Evolutionary conservation across 345 rosid species (phyloP).

Genomic region (Camelina laxa): DNA sequence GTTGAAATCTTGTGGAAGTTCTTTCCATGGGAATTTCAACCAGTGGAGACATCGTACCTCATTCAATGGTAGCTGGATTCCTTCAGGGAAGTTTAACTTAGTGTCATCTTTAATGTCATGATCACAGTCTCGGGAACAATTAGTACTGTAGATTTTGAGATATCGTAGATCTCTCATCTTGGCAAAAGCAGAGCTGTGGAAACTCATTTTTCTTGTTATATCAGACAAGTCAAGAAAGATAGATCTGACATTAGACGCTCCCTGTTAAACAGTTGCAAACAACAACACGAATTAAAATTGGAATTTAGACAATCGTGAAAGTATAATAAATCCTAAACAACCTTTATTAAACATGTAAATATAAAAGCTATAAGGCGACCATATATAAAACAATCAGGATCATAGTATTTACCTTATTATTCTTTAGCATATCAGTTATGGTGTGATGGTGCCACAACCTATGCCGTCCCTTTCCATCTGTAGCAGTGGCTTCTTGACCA

Average conservation of each 20-base stretch:
- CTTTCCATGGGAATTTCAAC: too few relatives aligned
- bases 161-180: constrained; percentile 34
- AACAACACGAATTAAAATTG: neutral
- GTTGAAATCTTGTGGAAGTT: constrained; percentile 36
- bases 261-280: constrained; percentile 27
- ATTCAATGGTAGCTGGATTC: too few relatives aligned
- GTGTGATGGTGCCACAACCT: too few relatives aligned
- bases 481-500: too few relatives aligned
- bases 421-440: too few relatives aligned
- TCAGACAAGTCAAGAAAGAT: constrained; percentile 35
- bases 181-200: constrained; percentile 26
- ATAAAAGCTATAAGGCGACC: too few relatives aligned
- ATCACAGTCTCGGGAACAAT: constrained; percentile 31
- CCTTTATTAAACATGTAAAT: too few relatives aligned
- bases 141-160: constrained; percentile 37
- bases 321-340: neutral
- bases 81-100: too few relatives aligned
- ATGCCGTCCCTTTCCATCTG: too few relatives aligned
- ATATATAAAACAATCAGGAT: constrained; percentile 9
- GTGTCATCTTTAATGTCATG: neutral
- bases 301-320: neutral
- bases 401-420: too few relatives aligned
- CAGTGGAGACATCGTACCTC: too few relatives aligned
- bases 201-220: constrained; percentile 7
- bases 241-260: constrained; percentile 35